Base-by-base conservation (phyloP, 1,139 yeast genomes). In the Suhomyces chickasaworum region DNA sequence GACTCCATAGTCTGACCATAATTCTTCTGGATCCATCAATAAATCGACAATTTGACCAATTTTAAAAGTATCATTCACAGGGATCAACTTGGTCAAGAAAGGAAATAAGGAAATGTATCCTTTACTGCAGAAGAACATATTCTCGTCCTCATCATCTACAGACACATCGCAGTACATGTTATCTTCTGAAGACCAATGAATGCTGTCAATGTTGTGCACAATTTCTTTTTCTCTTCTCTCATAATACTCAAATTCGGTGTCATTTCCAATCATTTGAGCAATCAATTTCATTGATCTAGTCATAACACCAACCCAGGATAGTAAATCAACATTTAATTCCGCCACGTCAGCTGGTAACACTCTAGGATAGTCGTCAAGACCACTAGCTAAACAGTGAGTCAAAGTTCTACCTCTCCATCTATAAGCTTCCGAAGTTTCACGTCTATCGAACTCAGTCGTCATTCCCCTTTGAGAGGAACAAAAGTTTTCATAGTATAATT, bases 261-360 rank as follows among this genome's bases (percentile, higher is more conserved):
- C 59, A 42, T 78, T 70, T 0, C 77, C 85, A 34, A 90, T 68
- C n/a, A 84, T 66, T 37, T 69, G 72, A 0, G 98, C 95, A 53
- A 93, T 81, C 46, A 80, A 75, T 53, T 80, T 81, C 83, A 95
- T 83, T 0, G 96, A 81, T 53, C 84, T 75, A 0, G 97, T 81
- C 96, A 93, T 89, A 16, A 88, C 84, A 8, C 97, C 98, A 48
- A 93, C 81, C 99, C 99, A 93, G 9, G 95, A 78, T 43, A 91
- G 70, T 48, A 93, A 73, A 62, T 93, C 99, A 22, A 95, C 93
- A 58, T 93, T 89, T 42, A 93, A 72, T 65, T 93, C 99, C 0
- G 95, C 96, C 34, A 85, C 75, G 63, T 89, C 97, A 0, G 95
- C 93, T 9, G 81, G 83, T 31, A 74, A 68, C 0, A 90, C 86